Percentiles rank a stretch among this genome's conserved stretches.
These are phyloP conservation scores for Prunella vulgaris DNA, from an alignment of 257 asterid genomes.

Conservation along the genomic window DNA sequence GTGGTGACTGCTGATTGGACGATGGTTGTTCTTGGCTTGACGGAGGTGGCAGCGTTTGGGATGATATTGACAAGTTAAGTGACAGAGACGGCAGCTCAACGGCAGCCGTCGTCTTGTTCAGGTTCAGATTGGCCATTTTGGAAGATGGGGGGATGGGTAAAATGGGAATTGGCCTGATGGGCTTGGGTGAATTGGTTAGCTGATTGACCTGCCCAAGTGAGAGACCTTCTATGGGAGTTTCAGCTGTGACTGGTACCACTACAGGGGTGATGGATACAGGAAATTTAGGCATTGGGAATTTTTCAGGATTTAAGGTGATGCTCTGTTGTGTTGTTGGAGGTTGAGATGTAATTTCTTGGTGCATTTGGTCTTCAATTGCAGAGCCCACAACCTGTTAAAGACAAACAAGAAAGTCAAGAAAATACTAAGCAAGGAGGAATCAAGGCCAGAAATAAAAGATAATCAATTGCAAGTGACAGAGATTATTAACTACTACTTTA, in stretches of 20 bases:
- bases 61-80: slow-evolving; percentile 47
- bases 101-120: slow-evolving; percentile 36
- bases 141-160: slow-evolving; percentile 75
- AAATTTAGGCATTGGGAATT: slow-evolving; percentile 33
- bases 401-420: background rate
- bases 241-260: slow-evolving; percentile 23
- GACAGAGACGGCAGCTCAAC: slow-evolving; percentile 43
- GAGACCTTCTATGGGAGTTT: slow-evolving; percentile 28
- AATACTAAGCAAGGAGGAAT: background rate
- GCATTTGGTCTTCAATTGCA: slow-evolving; percentile 41
- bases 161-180: slow-evolving; percentile 58
- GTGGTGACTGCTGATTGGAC: slow-evolving; percentile 33
- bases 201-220: slow-evolving; percentile 39
- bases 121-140: slow-evolving; percentile 67
- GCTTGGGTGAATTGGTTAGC: slow-evolving; percentile 49
- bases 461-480: slow-evolving; percentile 3
- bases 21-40: slow-evolving; percentile 20
- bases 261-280: slow-evolving; percentile 33
- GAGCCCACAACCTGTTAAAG: slow-evolving; percentile 41
- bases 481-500: slow-evolving; percentile 1
- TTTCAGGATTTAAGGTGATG: slow-evolving; percentile 30
- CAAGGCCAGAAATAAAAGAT: background rate
- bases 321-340: slow-evolving; percentile 33
- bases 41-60: slow-evolving; percentile 23
- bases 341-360: slow-evolving; percentile 33